phyloP scores from a whole-genome alignment of 495 filamentous ascomycete species.

The Podospora bellae-mahoneyi region DNA sequence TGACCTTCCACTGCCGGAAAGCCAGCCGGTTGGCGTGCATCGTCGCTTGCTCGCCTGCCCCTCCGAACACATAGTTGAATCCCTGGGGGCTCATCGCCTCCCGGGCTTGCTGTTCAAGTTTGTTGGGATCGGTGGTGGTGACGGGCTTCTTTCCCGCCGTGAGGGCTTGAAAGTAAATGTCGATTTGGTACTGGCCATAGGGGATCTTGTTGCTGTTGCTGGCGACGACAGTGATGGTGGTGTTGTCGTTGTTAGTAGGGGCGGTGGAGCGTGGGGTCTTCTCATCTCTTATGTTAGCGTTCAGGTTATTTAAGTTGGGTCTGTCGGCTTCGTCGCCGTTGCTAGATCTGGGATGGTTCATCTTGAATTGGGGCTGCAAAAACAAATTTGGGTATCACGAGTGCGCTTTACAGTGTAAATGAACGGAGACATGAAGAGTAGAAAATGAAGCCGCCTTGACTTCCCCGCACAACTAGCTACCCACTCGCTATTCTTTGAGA shows the following conservation, averaged over 20 bases:
- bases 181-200: conserved; percentile 41
- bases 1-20: conserved; percentile 62
- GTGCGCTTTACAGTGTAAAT: not conserved
- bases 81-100: conserved; percentile 45
- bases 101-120: conserved; percentile 55
- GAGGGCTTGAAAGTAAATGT: conserved; percentile 52
- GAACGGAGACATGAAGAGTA: not conserved
- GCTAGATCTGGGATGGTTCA: not conserved
- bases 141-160: conserved; percentile 45
- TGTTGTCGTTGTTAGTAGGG: conserved; percentile 11
- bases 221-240: conserved; percentile 37
- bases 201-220: conserved; percentile 40
- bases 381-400: not conserved
- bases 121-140: conserved; percentile 59
- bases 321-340: not conserved
- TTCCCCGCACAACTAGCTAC: conserved; percentile 14
- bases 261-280: not conserved
- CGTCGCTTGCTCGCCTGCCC: conserved; percentile 61
- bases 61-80: conserved; percentile 62
- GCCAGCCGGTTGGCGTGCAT: conserved; percentile 63
- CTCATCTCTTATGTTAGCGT: not conserved
- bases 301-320: not conserved
- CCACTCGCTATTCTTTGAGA: not conserved
- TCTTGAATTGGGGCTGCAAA: not conserved
- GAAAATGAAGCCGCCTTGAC: not conserved